These are phyloP conservation scores for Fraxinus anomala DNA, from an alignment of 257 asterid genomes.

Conservation along the genomic window DNA sequence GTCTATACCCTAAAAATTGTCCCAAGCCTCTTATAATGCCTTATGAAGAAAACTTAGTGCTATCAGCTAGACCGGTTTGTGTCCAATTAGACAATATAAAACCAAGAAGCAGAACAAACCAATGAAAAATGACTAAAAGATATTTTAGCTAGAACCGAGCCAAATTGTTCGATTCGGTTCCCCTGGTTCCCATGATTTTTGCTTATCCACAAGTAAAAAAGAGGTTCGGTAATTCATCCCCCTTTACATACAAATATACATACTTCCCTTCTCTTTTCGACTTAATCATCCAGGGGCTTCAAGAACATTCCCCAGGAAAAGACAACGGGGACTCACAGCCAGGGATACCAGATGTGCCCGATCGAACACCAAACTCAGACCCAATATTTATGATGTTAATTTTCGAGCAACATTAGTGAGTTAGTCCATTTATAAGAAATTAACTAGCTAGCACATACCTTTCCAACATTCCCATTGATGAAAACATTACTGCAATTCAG, in stretches of 20 bases:
- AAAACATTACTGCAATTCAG: conserved; percentile 40
- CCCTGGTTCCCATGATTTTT: not conserved
- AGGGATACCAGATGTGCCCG: not conserved
- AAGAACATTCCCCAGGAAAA: not conserved
- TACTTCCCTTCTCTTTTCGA: too few species aligned
- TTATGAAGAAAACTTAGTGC: not conserved
- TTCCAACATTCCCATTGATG: conserved; percentile 38
- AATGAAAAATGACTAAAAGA: not conserved
- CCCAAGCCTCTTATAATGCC: not conserved
- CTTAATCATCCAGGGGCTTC: too few species aligned
- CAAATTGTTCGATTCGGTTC: not conserved
- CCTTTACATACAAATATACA: not conserved
- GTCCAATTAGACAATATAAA: not conserved
- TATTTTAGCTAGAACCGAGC: not conserved
- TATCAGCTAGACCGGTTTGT: too few species aligned
- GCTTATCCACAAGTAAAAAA: not conserved
- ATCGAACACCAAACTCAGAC: not conserved
- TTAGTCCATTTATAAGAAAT: not conserved
- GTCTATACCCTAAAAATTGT: not conserved
- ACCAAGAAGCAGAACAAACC: not conserved
- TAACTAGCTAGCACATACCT: conserved; percentile 21
- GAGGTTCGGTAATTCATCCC: not conserved
- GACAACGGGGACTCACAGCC: not conserved
- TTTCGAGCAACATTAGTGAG: not conserved
- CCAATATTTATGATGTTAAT: not conserved